phyloP scores from a whole-genome alignment of 1,139 yeast genomes.

The Lipomyces yarrowii region DNA sequence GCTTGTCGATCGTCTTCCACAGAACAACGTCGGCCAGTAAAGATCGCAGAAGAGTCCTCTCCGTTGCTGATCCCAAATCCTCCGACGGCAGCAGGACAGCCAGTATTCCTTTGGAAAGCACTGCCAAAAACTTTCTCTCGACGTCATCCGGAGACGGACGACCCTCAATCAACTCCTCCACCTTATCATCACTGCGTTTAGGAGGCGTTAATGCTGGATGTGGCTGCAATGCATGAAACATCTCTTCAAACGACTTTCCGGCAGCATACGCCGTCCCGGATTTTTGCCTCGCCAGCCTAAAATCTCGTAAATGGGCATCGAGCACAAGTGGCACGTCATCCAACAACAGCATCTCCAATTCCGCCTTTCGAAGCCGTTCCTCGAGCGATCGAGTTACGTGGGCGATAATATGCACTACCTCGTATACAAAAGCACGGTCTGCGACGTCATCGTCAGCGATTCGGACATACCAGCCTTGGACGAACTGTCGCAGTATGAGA shows the following conservation, averaged over 20 bases:
- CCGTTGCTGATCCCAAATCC: slow-evolving; percentile 46
- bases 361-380: slow-evolving; percentile 40
- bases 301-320: slow-evolving; percentile 42
- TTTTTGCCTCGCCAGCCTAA: slow-evolving; percentile 31
- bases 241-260: slow-evolving; percentile 39
- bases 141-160: slow-evolving; percentile 28
- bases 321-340: slow-evolving; percentile 50
- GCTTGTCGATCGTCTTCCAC: slow-evolving; percentile 46
- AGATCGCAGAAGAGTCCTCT: slow-evolving; percentile 45
- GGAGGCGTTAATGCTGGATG: slow-evolving; percentile 51
- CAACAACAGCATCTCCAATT: slow-evolving; percentile 44
- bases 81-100: slow-evolving; percentile 46
- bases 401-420: slow-evolving; percentile 45
- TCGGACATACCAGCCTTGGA: slow-evolving; percentile 50
- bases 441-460: slow-evolving; percentile 41
- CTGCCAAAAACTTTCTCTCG: slow-evolving; percentile 42
- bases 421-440: slow-evolving; percentile 47
- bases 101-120: slow-evolving; percentile 45
- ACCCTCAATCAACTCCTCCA: neutral
- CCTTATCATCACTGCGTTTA: neutral
- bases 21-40: slow-evolving; percentile 50
- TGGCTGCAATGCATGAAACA: slow-evolving; percentile 47
- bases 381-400: slow-evolving; percentile 47
- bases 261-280: slow-evolving; percentile 35
- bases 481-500: slow-evolving; percentile 50